phyloP scores from a whole-genome alignment of 345 rosid species.

The Salix suchowensis region DNA sequence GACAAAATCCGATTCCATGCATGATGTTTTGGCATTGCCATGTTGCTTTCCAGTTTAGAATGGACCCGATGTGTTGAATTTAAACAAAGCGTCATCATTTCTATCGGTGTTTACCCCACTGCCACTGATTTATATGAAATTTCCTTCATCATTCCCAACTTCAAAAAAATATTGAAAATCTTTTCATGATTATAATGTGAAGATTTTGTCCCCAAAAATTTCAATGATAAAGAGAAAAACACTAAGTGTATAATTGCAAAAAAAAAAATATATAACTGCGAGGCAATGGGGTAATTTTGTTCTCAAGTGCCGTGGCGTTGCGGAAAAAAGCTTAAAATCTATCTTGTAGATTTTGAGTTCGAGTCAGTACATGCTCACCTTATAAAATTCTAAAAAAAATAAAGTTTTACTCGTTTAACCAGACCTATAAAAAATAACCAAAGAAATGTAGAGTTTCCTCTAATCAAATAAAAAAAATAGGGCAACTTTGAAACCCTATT shows the following conservation, averaged over 20 bases:
- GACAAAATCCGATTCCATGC: conserved; percentile 1
- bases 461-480: too few relatives aligned
- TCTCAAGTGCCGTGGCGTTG: too few relatives aligned
- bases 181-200: too few relatives aligned
- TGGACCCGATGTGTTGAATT: not conserved
- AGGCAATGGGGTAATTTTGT: too few relatives aligned
- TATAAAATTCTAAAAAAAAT: too few relatives aligned
- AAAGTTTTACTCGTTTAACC: too few relatives aligned
- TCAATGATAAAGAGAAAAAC: too few relatives aligned
- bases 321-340: too few relatives aligned
- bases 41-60: conserved; percentile 4
- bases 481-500: not conserved
- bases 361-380: rapidly evolving
- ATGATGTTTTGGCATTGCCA: conserved; percentile 7
- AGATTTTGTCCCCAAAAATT: not conserved
- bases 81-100: not conserved
- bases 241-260: not conserved
- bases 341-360: too few relatives aligned
- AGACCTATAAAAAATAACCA: too few relatives aligned
- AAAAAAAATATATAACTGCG: not conserved
- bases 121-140: not conserved
- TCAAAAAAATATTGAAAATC: too few relatives aligned
- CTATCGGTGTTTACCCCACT: not conserved
- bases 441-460: too few relatives aligned
- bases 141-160: not conserved